A percentile compares a stretch with the other conserved stretches of the same genome.
Conservation (phyloP, 2,329 filamentous ascomycete species). For the Calonectria crousiana region DNA sequence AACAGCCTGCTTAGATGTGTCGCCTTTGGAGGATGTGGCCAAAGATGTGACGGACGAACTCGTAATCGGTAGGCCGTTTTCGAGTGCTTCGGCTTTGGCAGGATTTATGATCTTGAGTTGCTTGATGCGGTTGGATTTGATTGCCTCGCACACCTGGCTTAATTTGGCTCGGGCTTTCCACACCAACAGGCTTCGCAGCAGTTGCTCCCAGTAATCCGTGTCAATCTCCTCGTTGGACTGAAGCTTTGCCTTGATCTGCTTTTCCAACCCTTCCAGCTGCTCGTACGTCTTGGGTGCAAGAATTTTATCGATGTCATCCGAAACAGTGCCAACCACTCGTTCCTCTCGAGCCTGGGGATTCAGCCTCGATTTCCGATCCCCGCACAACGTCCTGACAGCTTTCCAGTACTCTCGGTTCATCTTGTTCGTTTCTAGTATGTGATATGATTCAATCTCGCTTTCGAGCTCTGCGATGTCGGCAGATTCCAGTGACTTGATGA, state of each 20-base stretch:
- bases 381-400: constrained; percentile 87
- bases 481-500: constrained; percentile 79
- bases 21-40: constrained; percentile 19
- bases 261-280: constrained; percentile 88
- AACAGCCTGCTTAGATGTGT: constrained; percentile 20
- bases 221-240: constrained; percentile 92
- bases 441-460: constrained; percentile 83
- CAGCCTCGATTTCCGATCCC: constrained; percentile 77
- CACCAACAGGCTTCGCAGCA: constrained; percentile 84
- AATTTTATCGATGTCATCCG: constrained; percentile 88
- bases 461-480: constrained; percentile 80
- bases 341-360: constrained; percentile 73
- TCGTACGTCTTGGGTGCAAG: constrained; percentile 86
- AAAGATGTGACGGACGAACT: constrained; percentile 13
- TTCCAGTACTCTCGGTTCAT: constrained; percentile 93
- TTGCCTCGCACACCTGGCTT: constrained; percentile 80
- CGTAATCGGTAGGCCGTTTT: constrained; percentile 24
- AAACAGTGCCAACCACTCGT: constrained; percentile 84
- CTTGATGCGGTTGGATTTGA: constrained; percentile 77
- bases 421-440: constrained; percentile 81
- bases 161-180: constrained; percentile 94
- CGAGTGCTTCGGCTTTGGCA: constrained; percentile 66
- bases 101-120: constrained; percentile 75
- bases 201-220: constrained; percentile 96
- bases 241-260: constrained; percentile 88